A percentile compares a stretch with the other conserved stretches of the same genome.
Evolutionary conservation across 305 asterid species (phyloP).

Genomic region (Euphrasia arctica): DNA sequence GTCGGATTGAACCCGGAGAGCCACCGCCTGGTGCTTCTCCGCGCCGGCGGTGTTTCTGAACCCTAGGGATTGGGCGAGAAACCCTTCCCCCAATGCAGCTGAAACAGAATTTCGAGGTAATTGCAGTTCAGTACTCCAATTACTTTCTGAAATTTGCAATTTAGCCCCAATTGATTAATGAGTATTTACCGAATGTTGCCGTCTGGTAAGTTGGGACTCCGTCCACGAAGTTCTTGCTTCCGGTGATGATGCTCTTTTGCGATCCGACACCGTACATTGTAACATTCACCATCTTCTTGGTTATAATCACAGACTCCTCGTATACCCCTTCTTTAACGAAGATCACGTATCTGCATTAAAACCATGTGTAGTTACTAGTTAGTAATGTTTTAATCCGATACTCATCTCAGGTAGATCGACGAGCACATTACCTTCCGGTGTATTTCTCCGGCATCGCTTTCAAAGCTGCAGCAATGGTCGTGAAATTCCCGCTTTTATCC

Average conservation of each 20-base stretch:
- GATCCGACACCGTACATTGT: slow-evolving; percentile 94
- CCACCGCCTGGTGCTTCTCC: slow-evolving; percentile 87
- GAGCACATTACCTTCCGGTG: slow-evolving; percentile 48
- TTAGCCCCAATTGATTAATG: neutral
- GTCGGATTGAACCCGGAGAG: slow-evolving; percentile 75
- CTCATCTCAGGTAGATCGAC: neutral
- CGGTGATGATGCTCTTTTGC: slow-evolving; percentile 71
- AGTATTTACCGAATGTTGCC: slow-evolving; percentile 70
- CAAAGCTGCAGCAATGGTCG: slow-evolving; percentile 58
- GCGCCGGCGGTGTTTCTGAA: slow-evolving; percentile 91
- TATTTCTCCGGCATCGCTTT: slow-evolving; percentile 53
- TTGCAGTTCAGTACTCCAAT: too few relatives aligned
- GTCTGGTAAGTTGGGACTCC: slow-evolving; percentile 70
- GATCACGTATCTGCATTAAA: slow-evolving; percentile 57
- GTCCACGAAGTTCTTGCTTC: slow-evolving; percentile 65
- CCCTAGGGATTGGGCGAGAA: slow-evolving; percentile 73
- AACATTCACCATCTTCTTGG: slow-evolving; percentile 61
- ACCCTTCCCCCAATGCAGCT: slow-evolving; percentile 74
- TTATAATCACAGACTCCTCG: slow-evolving; percentile 56
- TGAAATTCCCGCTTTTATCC: slow-evolving; percentile 65
- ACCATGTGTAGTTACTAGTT: neutral
- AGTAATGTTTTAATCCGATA: too few relatives aligned
- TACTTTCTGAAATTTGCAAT: neutral
- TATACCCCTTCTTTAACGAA: slow-evolving; percentile 73
- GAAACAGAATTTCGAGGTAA: slow-evolving; percentile 12